A percentile compares a stretch with the other conserved stretches of the same genome.
Conservation (phyloP, 768 basidiomycete genomes). For the Amanita molliuscula region DNA sequence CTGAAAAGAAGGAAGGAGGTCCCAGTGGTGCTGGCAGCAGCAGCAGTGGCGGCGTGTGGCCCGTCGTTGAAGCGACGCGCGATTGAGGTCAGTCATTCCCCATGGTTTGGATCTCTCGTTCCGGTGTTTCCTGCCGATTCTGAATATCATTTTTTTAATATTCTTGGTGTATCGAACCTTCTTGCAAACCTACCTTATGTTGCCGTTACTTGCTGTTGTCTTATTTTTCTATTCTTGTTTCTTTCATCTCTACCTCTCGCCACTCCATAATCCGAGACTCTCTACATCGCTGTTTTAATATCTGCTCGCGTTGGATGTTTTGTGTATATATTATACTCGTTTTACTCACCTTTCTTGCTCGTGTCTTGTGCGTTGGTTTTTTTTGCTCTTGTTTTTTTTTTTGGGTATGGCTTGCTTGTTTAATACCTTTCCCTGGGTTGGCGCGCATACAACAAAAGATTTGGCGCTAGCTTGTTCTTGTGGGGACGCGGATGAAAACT, state of each 20-base stretch:
- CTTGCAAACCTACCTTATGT: not conserved
- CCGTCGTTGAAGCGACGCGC: conserved; percentile 18
- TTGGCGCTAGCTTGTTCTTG: not conserved
- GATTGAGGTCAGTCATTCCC: conserved; percentile 10
- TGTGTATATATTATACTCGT: not conserved
- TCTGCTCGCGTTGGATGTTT: not conserved
- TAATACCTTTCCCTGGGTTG: not conserved
- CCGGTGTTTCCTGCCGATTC: not conserved
- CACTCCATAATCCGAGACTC: not conserved
- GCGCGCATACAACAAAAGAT: too few species aligned
- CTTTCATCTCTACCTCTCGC: not conserved
- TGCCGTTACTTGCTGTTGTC: not conserved
- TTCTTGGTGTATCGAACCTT: not conserved
- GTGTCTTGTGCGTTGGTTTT: not conserved
- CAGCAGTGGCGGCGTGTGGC: conserved; percentile 20
- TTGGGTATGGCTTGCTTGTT: not conserved
- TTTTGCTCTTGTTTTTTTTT: not conserved
- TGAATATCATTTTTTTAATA: not conserved
- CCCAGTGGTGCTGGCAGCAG: conserved; percentile 15
- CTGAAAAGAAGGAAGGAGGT: conserved; percentile 2
- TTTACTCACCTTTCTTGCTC: not conserved
- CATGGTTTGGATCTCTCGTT: too few species aligned
- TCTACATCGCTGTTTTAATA: not conserved
- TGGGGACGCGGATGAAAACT: not conserved
- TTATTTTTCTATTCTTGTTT: not conserved